These are phyloP conservation scores for Capillidium rhysosporum DNA, from an alignment of 371 early-diverging fungal species.

Conservation along the genomic window DNA sequence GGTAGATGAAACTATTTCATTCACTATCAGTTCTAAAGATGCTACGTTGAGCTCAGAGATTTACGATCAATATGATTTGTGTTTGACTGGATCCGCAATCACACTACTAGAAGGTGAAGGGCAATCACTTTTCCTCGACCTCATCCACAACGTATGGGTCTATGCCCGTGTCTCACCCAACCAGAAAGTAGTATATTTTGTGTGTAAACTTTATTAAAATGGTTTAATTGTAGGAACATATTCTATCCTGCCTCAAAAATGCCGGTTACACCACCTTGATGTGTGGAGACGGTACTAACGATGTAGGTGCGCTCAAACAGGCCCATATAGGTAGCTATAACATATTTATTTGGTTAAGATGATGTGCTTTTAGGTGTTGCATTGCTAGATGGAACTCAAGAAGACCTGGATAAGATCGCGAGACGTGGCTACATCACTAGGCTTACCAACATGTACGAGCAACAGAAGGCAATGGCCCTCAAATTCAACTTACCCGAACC, in stretches of 20 bases:
- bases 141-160: slow-evolving; percentile 84
- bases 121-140: slow-evolving; percentile 40
- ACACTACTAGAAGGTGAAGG: slow-evolving; percentile 27
- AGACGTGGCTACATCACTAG: slow-evolving; percentile 49
- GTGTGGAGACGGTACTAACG: slow-evolving; percentile 99
- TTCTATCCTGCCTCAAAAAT: slow-evolving; percentile 80
- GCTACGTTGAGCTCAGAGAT: slow-evolving; percentile 23
- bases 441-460: slow-evolving; percentile 64
- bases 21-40: slow-evolving; percentile 27
- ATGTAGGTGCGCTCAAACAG: slow-evolving; percentile 99
- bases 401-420: slow-evolving; percentile 77
- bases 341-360: not conserved
- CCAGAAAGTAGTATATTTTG: slow-evolving; percentile 52
- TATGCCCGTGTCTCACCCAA: slow-evolving; percentile 97
- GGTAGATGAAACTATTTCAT: slow-evolving; percentile 54
- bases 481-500: slow-evolving; percentile 60
- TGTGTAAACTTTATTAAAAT: not conserved
- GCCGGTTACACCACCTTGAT: slow-evolving; percentile 94
- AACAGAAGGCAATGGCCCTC: slow-evolving; percentile 65
- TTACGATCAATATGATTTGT: slow-evolving; percentile 71
- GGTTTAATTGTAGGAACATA: slow-evolving; percentile 49
- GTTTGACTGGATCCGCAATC: slow-evolving; percentile 87
- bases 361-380: slow-evolving; percentile 36
- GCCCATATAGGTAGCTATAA: slow-evolving; percentile 78
- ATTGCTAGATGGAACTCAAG: slow-evolving; percentile 84